Conservation (phyloP, 306 rosid species). For the Prosopis cineraria region DNA sequence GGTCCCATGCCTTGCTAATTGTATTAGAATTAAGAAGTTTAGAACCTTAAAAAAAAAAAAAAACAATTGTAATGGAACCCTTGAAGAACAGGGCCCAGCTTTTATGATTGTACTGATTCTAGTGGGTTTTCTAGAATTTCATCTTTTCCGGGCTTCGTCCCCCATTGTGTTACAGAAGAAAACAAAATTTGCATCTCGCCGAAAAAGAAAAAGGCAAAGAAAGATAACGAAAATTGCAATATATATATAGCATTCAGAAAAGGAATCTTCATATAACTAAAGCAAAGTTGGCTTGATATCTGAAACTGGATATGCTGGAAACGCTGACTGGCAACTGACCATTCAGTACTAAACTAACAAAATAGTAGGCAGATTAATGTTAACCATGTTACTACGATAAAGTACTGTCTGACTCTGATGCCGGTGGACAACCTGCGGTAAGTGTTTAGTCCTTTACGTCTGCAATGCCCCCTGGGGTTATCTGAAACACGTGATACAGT, state of each 20-base stretch:
- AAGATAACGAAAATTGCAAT: neutral
- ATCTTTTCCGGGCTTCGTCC: neutral
- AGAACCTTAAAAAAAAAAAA: no score
- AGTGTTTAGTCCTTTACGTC: conserved; percentile 85
- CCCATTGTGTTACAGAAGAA: neutral
- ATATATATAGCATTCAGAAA: neutral
- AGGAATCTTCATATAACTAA: conserved; percentile 9
- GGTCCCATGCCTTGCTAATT: no score
- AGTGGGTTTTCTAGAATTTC: neutral
- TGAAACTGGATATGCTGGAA: conserved; percentile 5
- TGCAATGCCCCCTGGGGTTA: conserved; percentile 87
- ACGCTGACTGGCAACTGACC: conserved; percentile 10
- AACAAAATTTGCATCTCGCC: neutral
- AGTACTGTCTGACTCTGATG: neutral
- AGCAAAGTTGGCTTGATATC: neutral
- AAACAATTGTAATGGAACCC: no score
- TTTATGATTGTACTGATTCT: neutral
- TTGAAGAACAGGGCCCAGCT: no score
- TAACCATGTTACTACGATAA: conserved; percentile 28
- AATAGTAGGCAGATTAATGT: conserved; percentile 38
- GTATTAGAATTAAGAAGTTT: no score
- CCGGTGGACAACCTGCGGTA: neutral
- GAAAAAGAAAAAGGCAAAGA: neutral
- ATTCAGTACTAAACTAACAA: conserved; percentile 28
- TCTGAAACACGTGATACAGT: conserved; percentile 80